These are phyloP conservation scores for Alternaria dauci DNA, from an alignment of 2,329 filamentous ascomycete species.

Conservation along the genomic window DNA sequence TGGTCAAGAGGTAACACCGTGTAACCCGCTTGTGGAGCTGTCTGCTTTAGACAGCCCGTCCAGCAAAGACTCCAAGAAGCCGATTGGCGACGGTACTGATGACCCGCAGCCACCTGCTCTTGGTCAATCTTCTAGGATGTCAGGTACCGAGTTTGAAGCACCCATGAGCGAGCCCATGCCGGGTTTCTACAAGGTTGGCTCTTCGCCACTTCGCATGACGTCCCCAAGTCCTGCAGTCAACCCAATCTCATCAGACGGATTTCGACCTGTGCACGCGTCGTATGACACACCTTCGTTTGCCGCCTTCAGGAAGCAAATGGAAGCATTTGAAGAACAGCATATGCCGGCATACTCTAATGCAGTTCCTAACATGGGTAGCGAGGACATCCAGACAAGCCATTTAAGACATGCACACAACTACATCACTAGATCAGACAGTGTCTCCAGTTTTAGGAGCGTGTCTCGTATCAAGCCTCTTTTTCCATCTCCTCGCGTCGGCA, in stretches of 20 bases:
- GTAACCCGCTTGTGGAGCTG: not conserved
- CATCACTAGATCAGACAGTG: not conserved
- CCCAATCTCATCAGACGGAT: not conserved
- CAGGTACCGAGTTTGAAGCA: not conserved
- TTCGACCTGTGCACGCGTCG: not conserved
- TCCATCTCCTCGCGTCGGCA: conserved; percentile 16
- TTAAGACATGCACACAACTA: not conserved
- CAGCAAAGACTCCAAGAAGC: not conserved
- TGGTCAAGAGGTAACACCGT: not conserved
- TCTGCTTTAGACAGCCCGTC: not conserved
- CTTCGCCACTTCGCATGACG: not conserved
- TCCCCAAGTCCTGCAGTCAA: not conserved
- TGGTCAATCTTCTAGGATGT: not conserved
- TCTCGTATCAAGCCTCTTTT: conserved; percentile 8
- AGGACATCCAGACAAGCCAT: not conserved
- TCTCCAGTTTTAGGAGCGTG: not conserved
- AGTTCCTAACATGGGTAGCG: not conserved
- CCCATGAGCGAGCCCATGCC: not conserved
- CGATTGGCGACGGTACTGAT: not conserved
- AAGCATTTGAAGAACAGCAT: not conserved
- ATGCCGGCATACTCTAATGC: not conserved
- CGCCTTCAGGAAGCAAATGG: not conserved
- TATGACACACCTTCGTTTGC: not conserved
- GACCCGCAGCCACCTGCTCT: not conserved
- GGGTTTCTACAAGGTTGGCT: not conserved